Evolutionary conservation across 2,329 filamentous ascomycete species (phyloP), one percentile per base, ranked within the genome.

Genomic region (Leptographium lundbergii): DNA sequence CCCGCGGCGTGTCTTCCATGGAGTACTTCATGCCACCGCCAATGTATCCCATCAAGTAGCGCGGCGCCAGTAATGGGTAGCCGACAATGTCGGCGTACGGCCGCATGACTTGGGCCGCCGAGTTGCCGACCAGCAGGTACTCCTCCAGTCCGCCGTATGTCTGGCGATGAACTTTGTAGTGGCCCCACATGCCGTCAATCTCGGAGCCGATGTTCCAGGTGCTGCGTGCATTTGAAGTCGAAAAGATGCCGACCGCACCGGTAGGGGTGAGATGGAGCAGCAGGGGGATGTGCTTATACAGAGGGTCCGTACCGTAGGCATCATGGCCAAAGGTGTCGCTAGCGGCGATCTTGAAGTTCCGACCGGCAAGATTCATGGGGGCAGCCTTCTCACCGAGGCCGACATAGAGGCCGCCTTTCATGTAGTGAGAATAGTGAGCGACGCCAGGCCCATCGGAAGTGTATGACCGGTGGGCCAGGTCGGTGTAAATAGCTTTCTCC

Each of bases 301-400:
- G 74, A 0, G 86, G 86, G 67, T 89, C 86, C 3, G 85, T 86
- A 11, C 79, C 78, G 67, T 88, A 82, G 4, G 83, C 80, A 64
- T 89, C 85, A 66, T 90, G 89, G 2, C 86, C 85, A 64, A 89
- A 89, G 45, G 81, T 85, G 68, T 89, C 86, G 0, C 84, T 88
- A 2, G 84, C 85, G 0, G 84, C 82, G 17, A 89, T 73, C 29
- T 79, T 77, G 67, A 89, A 89, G 29, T 80, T 75, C 0, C 86
- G 77, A 36, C 83, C 84, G 0, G 79, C 83, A 1, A 90, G 75
- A 65, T 89, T 81, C 84, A 89, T 88, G 0, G 86, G 86, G 0
- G 85, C 86, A 6, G 83, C 76, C 67, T 89, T 89, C 68, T 89
- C 86, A 5, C 86, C 87, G 0, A 89, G 74, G 0, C 87, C 86